phyloP scores from a whole-genome alignment of 352 stramenopile species.

The Phytophthora foliorum region DNA sequence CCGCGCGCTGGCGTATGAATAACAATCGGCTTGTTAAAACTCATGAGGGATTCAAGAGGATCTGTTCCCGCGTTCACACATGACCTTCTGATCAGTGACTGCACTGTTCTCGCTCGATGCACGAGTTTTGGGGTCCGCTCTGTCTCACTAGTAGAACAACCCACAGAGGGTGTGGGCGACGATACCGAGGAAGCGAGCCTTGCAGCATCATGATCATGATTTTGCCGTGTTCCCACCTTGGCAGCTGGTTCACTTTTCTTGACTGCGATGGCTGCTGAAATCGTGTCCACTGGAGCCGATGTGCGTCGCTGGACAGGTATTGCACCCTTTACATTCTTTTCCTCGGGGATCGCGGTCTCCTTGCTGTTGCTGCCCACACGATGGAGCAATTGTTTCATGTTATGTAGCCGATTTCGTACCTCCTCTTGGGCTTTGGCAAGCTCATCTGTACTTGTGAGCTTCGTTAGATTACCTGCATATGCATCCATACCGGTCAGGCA shows the following conservation, averaged over 20 bases:
- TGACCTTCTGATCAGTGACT: slow-evolving; percentile 40
- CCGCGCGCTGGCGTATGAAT: background rate
- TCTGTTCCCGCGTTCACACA: slow-evolving; percentile 64
- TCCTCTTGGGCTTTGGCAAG: slow-evolving; percentile 62
- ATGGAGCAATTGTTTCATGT: slow-evolving; percentile 66
- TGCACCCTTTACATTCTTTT: background rate
- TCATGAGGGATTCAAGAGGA: slow-evolving; percentile 63
- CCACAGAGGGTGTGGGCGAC: slow-evolving; percentile 5
- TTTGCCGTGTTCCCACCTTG: slow-evolving; percentile 10
- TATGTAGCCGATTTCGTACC: slow-evolving; percentile 59
- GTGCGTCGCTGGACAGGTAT: slow-evolving; percentile 13
- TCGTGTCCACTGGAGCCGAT: slow-evolving; percentile 13
- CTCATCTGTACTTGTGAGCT: slow-evolving; percentile 54
- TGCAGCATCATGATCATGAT: slow-evolving; percentile 4
- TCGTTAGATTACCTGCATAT: slow-evolving; percentile 52
- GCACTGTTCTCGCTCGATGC: slow-evolving; percentile 32
- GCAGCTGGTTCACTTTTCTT: slow-evolving; percentile 5
- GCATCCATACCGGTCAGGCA: background rate
- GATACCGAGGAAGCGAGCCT: slow-evolving; percentile 1
- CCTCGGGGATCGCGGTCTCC: background rate
- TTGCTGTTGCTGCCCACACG: slow-evolving; percentile 36
- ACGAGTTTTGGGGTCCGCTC: slow-evolving; percentile 25
- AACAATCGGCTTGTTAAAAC: slow-evolving; percentile 12
- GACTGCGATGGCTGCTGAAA: slow-evolving; percentile 16
- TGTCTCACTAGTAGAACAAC: slow-evolving; percentile 5